Base-by-base conservation (phyloP, 176 grass and related monocot genomes). In the Ensete ventricosum region DNA sequence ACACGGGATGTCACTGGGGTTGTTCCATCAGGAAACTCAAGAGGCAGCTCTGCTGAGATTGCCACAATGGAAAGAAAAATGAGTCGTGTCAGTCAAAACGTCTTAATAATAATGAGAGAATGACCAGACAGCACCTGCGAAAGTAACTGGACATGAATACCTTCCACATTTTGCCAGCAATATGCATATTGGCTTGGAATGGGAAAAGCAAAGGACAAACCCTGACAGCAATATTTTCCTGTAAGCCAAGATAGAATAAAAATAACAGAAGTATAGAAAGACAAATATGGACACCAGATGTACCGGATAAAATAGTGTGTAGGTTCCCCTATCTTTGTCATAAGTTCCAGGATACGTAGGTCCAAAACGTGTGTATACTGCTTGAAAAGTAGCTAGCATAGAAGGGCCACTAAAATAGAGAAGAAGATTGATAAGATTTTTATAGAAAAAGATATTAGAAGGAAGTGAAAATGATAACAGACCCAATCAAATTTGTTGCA, bases 281-380 rank as follows among this genome's bases (percentile, higher is more conserved):
- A 74, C 64, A 50, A 50, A 6, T 60, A 50, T 72, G 77, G 55
- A 77, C 11, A 66, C 68, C 23, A 77, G 71, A 79, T 85, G n/a
- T 99, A 99, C 95, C n/a, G 91, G 95, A 74, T 99, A 99, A 82
- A 99, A 94, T 53, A 99, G 65, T 25, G 88, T 99, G 84, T 99
- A 99, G 73, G 93, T 89, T 79, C 95, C 88, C 78, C 91, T 91
- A 72, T 99, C 86, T 78, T 84, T 89, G 63, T 99, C 95, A 81
- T 91, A 94, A 70, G 90, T 91, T 16, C 95, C 95, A 64, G 95
- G 95, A 73, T 91, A 99, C 24, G 95, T 99, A 11, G 95, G 91
- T 53, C 95, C 95, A 8, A 99, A 99, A 54, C 94, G 79, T 73
- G 84, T 88, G 84, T 99, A 99, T 67, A 99, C 95, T 76, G 86